Evolutionary conservation across 2,329 filamentous ascomycete species (phyloP).

Genomic region (Aureobasidium sp.): DNA sequence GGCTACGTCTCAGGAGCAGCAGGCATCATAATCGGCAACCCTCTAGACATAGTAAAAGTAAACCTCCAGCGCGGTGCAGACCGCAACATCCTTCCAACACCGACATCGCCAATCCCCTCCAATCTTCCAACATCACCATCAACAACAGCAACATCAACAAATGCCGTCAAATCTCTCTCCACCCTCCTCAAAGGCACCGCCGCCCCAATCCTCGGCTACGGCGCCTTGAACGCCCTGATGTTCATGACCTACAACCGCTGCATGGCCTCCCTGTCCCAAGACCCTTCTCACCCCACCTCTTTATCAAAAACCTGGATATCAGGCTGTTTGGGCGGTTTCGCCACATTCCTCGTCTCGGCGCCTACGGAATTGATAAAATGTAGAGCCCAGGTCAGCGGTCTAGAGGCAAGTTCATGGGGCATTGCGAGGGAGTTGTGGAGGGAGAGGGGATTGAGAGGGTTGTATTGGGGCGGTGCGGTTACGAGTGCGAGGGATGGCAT

Average conservation of each 20-base stretch:
- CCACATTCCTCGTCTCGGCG: conserved; percentile 77
- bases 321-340: conserved; percentile 73
- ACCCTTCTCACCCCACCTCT: conserved; percentile 17
- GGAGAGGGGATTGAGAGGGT: conserved; percentile 51
- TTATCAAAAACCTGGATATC: conserved; percentile 62
- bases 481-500: conserved; percentile 79
- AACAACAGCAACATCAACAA: not conserved
- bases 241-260: conserved; percentile 87
- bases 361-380: conserved; percentile 91
- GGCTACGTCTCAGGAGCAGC: conserved; percentile 81
- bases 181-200: conserved; percentile 55
- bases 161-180: conserved; percentile 20
- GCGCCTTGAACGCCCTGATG: conserved; percentile 80
- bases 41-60: conserved; percentile 63
- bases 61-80: conserved; percentile 64
- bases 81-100: conserved; percentile 11
- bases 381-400: conserved; percentile 61
- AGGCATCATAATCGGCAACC: conserved; percentile 84
- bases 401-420: conserved; percentile 24
- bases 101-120: not conserved
- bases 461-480: conserved; percentile 75
- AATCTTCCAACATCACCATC: not conserved
- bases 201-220: conserved; percentile 82
- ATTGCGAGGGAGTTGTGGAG: conserved; percentile 29
- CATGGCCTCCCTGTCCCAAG: conserved; percentile 50